Conservation (phyloP, 306 rosid species). For the Begonia fuchsioides region DNA sequence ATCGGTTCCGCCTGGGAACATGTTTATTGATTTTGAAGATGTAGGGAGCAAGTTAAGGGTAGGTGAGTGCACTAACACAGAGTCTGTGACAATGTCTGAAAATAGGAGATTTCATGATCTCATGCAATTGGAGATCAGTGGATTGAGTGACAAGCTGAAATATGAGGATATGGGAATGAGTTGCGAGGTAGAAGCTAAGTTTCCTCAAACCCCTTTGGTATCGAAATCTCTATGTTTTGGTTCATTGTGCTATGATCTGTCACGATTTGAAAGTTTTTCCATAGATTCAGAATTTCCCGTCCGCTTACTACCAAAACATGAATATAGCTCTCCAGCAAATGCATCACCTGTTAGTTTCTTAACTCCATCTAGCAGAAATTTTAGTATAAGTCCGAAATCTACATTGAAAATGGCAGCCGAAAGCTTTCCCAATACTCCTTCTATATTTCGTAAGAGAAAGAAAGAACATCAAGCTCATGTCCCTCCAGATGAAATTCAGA, state of each 20-base stretch:
- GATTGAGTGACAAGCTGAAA: conserved; percentile 4
- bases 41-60: conserved; percentile 34
- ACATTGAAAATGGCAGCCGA: conserved; percentile 72
- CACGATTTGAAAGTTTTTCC: conserved; percentile 30
- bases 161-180: too few species aligned
- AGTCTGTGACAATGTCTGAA: conserved; percentile 23
- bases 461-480: conserved; percentile 20
- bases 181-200: conserved; percentile 20
- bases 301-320: conserved; percentile 25
- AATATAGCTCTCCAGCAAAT: conserved; percentile 26
- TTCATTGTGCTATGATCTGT: conserved; percentile 70
- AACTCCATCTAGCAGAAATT: conserved; percentile 67
- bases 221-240: conserved; percentile 38
- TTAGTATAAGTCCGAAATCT: conserved; percentile 65
- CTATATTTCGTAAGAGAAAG: conserved; percentile 74
- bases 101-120: conserved; percentile 16
- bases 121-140: conserved; percentile 14
- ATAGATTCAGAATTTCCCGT: conserved; percentile 36
- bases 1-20: conserved; percentile 38
- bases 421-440: conserved; percentile 86
- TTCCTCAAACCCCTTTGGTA: conserved; percentile 22
- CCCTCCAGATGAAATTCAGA: conserved; percentile 24
- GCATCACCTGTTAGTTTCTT: conserved; percentile 46
- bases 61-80: conserved; percentile 34
- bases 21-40: conserved; percentile 54